Evolutionary conservation across 306 rosid genomes (phyloP).

Genomic region (Astragalus membranaceus): DNA sequence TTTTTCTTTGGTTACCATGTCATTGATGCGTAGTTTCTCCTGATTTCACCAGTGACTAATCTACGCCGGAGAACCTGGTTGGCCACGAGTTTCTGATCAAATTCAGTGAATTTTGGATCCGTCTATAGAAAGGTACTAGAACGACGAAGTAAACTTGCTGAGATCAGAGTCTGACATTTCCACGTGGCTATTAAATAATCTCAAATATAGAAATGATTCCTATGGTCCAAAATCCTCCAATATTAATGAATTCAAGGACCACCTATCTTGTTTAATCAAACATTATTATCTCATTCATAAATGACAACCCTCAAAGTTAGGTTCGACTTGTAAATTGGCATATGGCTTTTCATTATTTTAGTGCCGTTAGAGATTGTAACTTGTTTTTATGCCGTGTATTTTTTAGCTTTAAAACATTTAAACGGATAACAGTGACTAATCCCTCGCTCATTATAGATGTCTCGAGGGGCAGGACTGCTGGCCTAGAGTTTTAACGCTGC

Average conservation of each 20-base stretch:
- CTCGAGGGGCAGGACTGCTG: no score
- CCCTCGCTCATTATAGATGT: no score
- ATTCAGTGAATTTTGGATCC: not conserved
- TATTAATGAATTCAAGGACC: constrained; percentile 16
- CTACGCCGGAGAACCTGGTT: no score
- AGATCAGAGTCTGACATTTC: constrained; percentile 6
- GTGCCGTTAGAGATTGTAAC: not conserved
- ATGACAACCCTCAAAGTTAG: constrained; percentile 20
- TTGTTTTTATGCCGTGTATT: no score
- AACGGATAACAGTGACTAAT: no score
- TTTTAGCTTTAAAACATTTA: no score
- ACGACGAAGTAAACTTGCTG: constrained; percentile 1
- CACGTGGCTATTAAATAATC: constrained; percentile 11
- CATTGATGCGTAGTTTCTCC: no score
- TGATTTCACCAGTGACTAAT: no score
- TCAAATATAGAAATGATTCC: not conserved
- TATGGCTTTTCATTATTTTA: no score
- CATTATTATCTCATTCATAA: constrained; percentile 18
- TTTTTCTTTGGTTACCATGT: no score
- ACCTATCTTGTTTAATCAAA: not conserved
- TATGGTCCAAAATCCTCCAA: not conserved
- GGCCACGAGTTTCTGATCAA: no score
- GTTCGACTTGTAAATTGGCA: not conserved
- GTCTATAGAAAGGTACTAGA: not conserved
- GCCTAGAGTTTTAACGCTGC: no score